Evolutionary conservation across 139 green algal genomes (phyloP), one percentile per base, ranked within the genome.

Genomic region (Eudorina sp.): DNA sequence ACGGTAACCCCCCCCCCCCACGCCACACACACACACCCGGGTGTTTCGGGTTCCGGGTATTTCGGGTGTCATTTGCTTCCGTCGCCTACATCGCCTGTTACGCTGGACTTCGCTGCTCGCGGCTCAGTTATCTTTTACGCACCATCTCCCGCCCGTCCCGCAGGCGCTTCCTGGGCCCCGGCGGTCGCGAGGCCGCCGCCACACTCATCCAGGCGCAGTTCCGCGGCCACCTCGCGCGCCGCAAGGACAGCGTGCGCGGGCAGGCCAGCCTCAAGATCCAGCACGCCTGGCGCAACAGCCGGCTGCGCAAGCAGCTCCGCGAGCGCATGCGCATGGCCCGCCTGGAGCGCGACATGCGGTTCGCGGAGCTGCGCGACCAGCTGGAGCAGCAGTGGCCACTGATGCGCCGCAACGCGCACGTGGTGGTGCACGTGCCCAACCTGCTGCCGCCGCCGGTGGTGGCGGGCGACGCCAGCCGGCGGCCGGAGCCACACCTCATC

Each of bases 341-440:
- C 0, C 53, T 66, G 29, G 69, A 89, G 78, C 84, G 89, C 0
- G 88, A 92, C 43, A 73, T 74, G 36, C 70, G 79, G 9, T 90
- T 90, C 80, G 25, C 64, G 21, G 74, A 92, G 85, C 85, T 91
- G 72, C 85, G 83, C 21, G 69, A 72, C 19, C 72, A 74, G 80
- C 80, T 91, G 81, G 74, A 79, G 69, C 38, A 72, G 48, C 73
- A 88, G 48, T 90, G 85, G 90, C 74, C 62, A 5, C 41, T 36
- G 53, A 90, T 93, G n/a, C 90, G 91, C 43, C 58, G 68, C 21
- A 76, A 91, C 55, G 53, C 79, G n/a, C 92, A 94, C 77, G 88
- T 95, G 38, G 85, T 96, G 51, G 51, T 96, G 21, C 94, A 96
- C 90, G 46, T 96, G 48, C 91, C 92, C 66, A 94, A 74, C 84